Evolutionary conservation across 83 land plant species (phyloP).

Genomic region (Diphasiastrum complanatum): DNA sequence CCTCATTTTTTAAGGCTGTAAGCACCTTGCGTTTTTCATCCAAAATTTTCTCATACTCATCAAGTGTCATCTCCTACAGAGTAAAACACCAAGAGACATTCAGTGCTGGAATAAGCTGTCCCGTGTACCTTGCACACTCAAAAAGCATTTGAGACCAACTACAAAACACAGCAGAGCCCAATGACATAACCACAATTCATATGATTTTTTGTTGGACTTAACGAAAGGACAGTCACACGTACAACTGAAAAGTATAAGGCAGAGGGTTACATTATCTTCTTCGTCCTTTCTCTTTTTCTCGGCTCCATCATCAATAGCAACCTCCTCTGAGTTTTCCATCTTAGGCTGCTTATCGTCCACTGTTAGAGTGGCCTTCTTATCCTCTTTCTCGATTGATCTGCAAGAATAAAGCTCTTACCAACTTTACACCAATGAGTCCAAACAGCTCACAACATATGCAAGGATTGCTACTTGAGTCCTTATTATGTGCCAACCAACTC

Average conservation of each 20-base stretch:
- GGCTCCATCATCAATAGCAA: neutral
- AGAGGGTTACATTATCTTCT: slow-evolving; percentile 22
- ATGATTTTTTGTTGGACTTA: neutral
- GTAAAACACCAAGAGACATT: neutral
- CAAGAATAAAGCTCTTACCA: no score
- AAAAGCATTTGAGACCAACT: neutral
- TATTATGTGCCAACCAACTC: neutral
- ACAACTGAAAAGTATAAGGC: neutral
- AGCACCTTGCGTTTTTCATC: slow-evolving; percentile 26
- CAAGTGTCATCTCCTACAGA: slow-evolving; percentile 29
- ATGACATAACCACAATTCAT: neutral
- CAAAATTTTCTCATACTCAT: slow-evolving; percentile 28
- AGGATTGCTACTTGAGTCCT: neutral
- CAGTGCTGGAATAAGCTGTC: neutral
- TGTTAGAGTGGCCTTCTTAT: slow-evolving; percentile 4
- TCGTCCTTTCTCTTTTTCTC: slow-evolving; percentile 18
- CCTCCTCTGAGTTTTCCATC: neutral
- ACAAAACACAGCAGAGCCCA: neutral
- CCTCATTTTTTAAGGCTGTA: slow-evolving; percentile 11
- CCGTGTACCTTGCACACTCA: neutral
- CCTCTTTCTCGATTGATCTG: slow-evolving; percentile 15
- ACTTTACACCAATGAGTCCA: no score
- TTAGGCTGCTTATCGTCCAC: slow-evolving; percentile 11
- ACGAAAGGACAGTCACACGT: neutral
- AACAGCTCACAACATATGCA: neutral